Conservation (phyloP, 1,284 basidiomycete genomes). For the Sporisorium reilianum region DNA sequence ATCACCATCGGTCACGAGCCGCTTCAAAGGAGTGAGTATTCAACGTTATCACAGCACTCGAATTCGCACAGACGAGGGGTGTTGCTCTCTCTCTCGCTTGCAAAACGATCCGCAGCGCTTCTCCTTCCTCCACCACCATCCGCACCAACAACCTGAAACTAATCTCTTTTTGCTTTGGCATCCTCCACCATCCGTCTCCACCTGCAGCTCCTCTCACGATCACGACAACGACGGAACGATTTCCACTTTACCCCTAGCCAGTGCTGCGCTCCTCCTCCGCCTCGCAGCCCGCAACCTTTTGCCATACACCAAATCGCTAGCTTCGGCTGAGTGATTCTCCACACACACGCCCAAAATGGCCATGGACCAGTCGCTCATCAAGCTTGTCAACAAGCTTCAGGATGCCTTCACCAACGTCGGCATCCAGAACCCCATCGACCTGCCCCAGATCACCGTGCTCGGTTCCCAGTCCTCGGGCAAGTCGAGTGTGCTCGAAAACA, state of each 20-base stretch:
- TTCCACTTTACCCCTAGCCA: not conserved
- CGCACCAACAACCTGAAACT: slow-evolving; percentile 8
- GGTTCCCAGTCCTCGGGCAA: slow-evolving; percentile 74
- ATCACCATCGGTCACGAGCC: not conserved
- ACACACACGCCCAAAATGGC: slow-evolving; percentile 30
- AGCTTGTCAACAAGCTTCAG: slow-evolving; percentile 94
- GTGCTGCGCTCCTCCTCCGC: not conserved
- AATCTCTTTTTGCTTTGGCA: not conserved
- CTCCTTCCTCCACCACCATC: slow-evolving; percentile 3
- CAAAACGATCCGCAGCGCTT: slow-evolving; percentile 2
- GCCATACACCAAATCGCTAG: too few relatives aligned
- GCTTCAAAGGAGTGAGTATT: slow-evolving; percentile 1
- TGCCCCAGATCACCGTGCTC: slow-evolving; percentile 71
- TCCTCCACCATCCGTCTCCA: not conserved
- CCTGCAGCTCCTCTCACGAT: slow-evolving; percentile 21
- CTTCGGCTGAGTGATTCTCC: not conserved
- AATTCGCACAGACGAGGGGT: not conserved
- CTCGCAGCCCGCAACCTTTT: too few relatives aligned
- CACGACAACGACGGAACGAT: slow-evolving; percentile 28
- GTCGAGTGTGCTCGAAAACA: slow-evolving; percentile 75
- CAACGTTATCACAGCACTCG: not conserved
- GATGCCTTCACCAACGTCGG: slow-evolving; percentile 69
- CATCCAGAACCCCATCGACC: slow-evolving; percentile 74
- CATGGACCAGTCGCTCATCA: slow-evolving; percentile 81
- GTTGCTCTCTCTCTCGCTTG: slow-evolving; percentile 6